These are phyloP conservation scores for Naganishia cerealis DNA, from an alignment of 1,284 basidiomycete species.

Conservation along the genomic window DNA sequence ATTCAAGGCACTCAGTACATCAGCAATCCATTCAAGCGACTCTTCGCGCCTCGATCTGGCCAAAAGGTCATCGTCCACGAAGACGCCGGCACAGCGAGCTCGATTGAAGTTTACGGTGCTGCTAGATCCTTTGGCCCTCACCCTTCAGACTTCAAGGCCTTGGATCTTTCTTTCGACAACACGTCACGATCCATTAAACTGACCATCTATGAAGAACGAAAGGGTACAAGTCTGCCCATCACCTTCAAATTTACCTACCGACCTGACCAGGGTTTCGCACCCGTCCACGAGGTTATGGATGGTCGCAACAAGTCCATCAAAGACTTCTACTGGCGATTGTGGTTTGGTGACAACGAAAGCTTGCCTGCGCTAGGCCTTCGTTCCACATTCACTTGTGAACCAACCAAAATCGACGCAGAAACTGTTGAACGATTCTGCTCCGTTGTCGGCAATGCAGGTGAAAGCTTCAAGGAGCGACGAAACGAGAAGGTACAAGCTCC, in stretches of 20 bases:
- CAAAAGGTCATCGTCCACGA: conserved; percentile 68
- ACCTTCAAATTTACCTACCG: conserved; percentile 80
- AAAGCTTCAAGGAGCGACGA: conserved; percentile 78
- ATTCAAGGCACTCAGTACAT: conserved; percentile 81
- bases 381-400: conserved; percentile 75
- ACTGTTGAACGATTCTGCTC: conserved; percentile 87
- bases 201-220: conserved; percentile 81
- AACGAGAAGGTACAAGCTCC: conserved; percentile 75
- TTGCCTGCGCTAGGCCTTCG: conserved; percentile 74
- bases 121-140: conserved; percentile 78
- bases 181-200: conserved; percentile 59
- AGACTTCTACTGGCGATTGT: conserved; percentile 92
- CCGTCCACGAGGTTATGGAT: conserved; percentile 85
- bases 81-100: conserved; percentile 54
- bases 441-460: conserved; percentile 88
- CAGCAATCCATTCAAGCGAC: conserved; percentile 83
- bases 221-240: conserved; percentile 74
- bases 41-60: conserved; percentile 75
- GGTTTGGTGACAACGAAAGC: conserved; percentile 81
- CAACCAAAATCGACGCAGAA: conserved; percentile 71
- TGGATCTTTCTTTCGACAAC: conserved; percentile 69
- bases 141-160: conserved; percentile 74
- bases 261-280: conserved; percentile 83
- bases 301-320: conserved; percentile 91
- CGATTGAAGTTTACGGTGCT: conserved; percentile 69